phyloP scores from a whole-genome alignment of 2,329 filamentous ascomycete genomes.

The Akanthomyces lecanii region DNA sequence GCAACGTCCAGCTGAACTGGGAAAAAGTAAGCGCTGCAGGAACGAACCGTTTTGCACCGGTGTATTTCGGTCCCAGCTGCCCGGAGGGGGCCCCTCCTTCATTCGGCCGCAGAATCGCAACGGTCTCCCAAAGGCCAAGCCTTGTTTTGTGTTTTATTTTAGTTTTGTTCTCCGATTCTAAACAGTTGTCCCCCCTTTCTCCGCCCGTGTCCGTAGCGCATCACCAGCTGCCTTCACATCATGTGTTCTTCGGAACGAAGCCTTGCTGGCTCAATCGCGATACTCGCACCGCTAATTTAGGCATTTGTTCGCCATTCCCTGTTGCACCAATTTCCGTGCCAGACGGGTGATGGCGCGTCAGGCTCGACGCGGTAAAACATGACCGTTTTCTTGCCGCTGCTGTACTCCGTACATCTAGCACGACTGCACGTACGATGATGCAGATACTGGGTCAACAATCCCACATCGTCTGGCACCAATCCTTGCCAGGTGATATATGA shows the following conservation, averaged over 20 bases:
- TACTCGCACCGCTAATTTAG: neutral
- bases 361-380: neutral
- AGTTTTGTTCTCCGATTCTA: neutral
- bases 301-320: neutral
- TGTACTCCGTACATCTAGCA: neutral
- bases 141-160: constrained; percentile 6
- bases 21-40: constrained; percentile 14
- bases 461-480: neutral
- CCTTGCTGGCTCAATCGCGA: neutral
- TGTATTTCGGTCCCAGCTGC: constrained; percentile 14
- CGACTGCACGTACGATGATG: neutral
- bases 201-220: neutral
- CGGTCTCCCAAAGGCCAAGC: constrained; percentile 1
- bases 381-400: neutral
- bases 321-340: too few species aligned
- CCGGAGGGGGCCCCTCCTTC: neutral
- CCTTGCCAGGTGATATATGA: neutral
- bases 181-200: neutral
- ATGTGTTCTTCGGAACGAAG: neutral
- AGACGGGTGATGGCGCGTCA: neutral
- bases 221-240: neutral
- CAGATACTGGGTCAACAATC: constrained; percentile 1
- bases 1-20: constrained; percentile 11
- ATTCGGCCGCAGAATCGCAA: constrained; percentile 5
- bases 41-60: constrained; percentile 12